These are phyloP conservation scores for Sporisorium exsertum DNA, from an alignment of 1,284 basidiomycete species.

Conservation along the genomic window DNA sequence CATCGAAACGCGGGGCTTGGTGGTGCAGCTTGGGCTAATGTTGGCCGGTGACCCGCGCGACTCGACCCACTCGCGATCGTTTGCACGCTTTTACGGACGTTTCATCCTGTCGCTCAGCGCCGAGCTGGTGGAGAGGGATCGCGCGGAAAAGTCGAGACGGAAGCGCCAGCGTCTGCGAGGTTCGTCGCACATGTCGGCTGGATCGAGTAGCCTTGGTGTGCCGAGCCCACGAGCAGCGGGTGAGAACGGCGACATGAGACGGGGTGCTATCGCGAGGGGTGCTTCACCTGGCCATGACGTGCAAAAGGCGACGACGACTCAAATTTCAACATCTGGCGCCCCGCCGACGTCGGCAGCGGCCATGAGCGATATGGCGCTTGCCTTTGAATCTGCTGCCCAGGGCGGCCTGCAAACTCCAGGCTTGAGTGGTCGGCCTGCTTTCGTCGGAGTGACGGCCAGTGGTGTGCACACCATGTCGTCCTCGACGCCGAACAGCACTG, in stretches of 20 bases:
- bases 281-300: constrained; percentile 15
- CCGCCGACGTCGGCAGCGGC: constrained; percentile 9
- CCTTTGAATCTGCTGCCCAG: constrained; percentile 41
- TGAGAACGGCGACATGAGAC: constrained; percentile 18
- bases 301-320: constrained; percentile 1
- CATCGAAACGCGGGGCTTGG: constrained; percentile 46
- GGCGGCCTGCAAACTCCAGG: constrained; percentile 33
- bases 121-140: constrained; percentile 44
- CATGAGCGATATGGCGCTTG: constrained; percentile 49
- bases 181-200: constrained; percentile 35
- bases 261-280: background rate
- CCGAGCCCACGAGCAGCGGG: constrained; percentile 21
- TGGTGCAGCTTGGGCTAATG: constrained; percentile 48
- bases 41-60: constrained; percentile 42
- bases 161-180: constrained; percentile 47
- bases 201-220: constrained; percentile 26
- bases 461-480: constrained; percentile 6
- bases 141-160: constrained; percentile 40
- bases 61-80: constrained; percentile 38
- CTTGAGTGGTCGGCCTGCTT: constrained; percentile 13
- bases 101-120: constrained; percentile 53
- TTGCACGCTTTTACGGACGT: constrained; percentile 46
- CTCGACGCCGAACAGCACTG: constrained; percentile 7
- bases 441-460: constrained; percentile 12
- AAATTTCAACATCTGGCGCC: constrained; percentile 6